phyloP scores from a whole-genome alignment of 352 stramenopile genomes.

The Globisporangium yorkense region DNA sequence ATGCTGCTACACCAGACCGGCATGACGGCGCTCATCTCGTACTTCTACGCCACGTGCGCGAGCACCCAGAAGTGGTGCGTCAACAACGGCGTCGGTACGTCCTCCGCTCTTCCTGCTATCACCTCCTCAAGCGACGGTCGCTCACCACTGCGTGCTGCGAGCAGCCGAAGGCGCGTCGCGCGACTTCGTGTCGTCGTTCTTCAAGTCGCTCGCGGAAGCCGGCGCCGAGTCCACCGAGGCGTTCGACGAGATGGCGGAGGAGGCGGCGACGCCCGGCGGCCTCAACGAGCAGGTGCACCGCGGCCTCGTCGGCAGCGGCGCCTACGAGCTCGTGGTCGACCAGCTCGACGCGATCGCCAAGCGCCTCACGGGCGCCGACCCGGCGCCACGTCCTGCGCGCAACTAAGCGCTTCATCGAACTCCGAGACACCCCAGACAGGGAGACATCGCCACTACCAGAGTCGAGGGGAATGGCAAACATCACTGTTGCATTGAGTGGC shows the following conservation, averaged over 20 bases:
- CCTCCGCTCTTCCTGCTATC: neutral
- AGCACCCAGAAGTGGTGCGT: conserved; percentile 83
- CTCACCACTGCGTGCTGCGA: neutral
- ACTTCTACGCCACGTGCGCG: conserved; percentile 83
- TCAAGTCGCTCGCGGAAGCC: conserved; percentile 70
- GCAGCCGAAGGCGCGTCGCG: conserved; percentile 61
- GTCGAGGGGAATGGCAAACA: neutral
- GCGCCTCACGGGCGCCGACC: conserved; percentile 61
- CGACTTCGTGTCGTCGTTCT: conserved; percentile 81
- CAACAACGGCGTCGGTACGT: conserved; percentile 79
- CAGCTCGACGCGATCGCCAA: conserved; percentile 82
- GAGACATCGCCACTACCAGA: no score
- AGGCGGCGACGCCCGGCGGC: conserved; percentile 71
- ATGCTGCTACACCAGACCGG: conserved; percentile 31
- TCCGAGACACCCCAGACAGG: no score
- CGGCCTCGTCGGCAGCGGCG: conserved; percentile 51
- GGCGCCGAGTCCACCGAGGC: conserved; percentile 61
- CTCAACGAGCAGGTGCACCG: conserved; percentile 85
- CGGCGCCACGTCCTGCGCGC: conserved; percentile 42
- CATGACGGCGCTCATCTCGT: conserved; percentile 83
- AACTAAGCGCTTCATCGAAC: conserved; percentile 12
- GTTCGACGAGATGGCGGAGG: conserved; percentile 83
- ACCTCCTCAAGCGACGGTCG: neutral
- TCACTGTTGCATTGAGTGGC: neutral
- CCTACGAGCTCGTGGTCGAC: conserved; percentile 77